Evolutionary conservation across 805 yeast species (phyloP).

Genomic region (Candida broadrunensis): DNA sequence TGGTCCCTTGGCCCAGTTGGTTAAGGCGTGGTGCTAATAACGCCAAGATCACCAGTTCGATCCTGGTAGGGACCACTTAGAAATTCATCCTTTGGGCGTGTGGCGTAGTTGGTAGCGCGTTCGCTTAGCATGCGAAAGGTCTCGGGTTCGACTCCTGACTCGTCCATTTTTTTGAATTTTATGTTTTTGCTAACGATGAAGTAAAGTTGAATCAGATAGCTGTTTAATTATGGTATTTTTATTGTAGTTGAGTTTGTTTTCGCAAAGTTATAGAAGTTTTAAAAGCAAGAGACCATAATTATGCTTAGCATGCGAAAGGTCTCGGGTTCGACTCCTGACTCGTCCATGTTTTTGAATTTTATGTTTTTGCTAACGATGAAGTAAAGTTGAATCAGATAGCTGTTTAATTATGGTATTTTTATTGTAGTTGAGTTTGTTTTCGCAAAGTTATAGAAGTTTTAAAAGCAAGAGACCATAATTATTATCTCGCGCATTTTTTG

Average conservation of each 20-base stretch:
- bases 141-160: slow-evolving; percentile 46
- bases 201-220: too few relatives aligned
- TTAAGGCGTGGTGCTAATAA: slow-evolving; percentile 54
- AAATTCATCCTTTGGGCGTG: slow-evolving; percentile 36
- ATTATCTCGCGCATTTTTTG: too few relatives aligned
- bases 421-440: too few relatives aligned
- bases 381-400: too few relatives aligned
- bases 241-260: too few relatives aligned
- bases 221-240: too few relatives aligned
- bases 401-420: too few relatives aligned
- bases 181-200: not conserved
- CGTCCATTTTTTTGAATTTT: slow-evolving; percentile 24
- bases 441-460: too few relatives aligned
- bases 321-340: slow-evolving; percentile 46
- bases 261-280: too few relatives aligned
- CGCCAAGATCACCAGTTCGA: slow-evolving; percentile 68
- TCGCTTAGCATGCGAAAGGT: slow-evolving; percentile 49
- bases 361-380: not conserved
- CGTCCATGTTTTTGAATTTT: slow-evolving; percentile 24
- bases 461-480: too few relatives aligned
- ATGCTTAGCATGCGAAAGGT: slow-evolving; percentile 49
- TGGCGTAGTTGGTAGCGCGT: slow-evolving; percentile 52
- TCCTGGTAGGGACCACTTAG: slow-evolving; percentile 18
- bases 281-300: too few relatives aligned
- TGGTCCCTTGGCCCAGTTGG: slow-evolving; percentile 56